Base-by-base conservation (phyloP, 345 rosid genomes). In the Pistacia atlantica region DNA sequence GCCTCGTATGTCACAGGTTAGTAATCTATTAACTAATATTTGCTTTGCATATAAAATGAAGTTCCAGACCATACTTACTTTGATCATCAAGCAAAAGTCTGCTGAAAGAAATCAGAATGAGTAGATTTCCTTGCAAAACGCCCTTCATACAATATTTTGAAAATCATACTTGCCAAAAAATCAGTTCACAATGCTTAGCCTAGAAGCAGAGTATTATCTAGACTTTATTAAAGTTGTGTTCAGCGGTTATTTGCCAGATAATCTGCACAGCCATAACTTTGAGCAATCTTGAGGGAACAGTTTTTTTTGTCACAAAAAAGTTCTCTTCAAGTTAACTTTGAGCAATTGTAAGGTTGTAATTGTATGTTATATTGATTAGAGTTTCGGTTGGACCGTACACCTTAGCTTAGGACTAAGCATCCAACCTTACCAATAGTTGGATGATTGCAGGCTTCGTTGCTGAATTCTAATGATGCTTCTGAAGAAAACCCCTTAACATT, bases 1-100 rank as follows among this genome's bases (percentile, higher is more conserved):
- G 86, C 99, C 98, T 80, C 88, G 99, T 16, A 93, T 96, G 95
- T 93, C 99, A 81, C 97, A 93, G 97, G 99, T 96, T 80, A 55
- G 75, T 52, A 73, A 68, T 58, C 10, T 42, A 3, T 7, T 42
- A 65, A 65, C 12, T 59, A 10, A 1, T 68, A 58, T 20, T 46
- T 45, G 12, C 54, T 61, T 37, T 20, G 11, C 14, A 33, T 56
- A 14, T 56, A 14, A 20, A 20, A 31, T 55, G 18, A 18, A 60
- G 38, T 49, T 52, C 13, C 46, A 11, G 22, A 42, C 12, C 37
- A 54, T 20, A 22, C 4, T 49, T 20, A 22, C 4, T 49, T 28
- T 5, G 11, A 4, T 79, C 37, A 49, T 75, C 55, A 75, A 49
- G 48, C 31, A 51, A 74, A 48, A 54, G 57, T 56, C 52, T 33